These are phyloP conservation scores for Phytophthora colocasiae DNA, from an alignment of 352 stramenopile species.

Conservation along the genomic window DNA sequence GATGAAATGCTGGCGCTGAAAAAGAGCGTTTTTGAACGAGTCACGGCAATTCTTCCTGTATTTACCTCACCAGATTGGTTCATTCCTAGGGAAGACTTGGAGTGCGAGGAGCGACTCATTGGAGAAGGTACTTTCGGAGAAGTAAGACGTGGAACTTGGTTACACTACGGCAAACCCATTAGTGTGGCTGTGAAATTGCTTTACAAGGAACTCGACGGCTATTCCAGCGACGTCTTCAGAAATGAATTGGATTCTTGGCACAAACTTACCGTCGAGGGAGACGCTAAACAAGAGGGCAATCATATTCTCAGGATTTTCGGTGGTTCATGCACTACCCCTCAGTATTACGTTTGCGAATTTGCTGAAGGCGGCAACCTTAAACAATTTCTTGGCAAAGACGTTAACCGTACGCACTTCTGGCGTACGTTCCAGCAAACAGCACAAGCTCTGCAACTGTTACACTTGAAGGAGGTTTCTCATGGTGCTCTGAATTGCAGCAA, in stretches of 20 bases:
- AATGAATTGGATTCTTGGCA: conserved; percentile 38
- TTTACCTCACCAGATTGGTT: conserved; percentile 25
- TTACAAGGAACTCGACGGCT: conserved; percentile 10
- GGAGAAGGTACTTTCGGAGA: conserved; percentile 20
- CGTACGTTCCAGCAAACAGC: conserved; percentile 6
- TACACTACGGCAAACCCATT: conserved; percentile 13
- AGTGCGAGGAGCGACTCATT: conserved; percentile 21
- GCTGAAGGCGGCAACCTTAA: conserved; percentile 7
- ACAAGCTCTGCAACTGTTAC: conserved; percentile 7
- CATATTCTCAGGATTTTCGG: conserved; percentile 46
- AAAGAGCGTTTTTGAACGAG: conserved; percentile 1
- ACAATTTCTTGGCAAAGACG: conserved; percentile 5
- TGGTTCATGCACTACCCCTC: conserved; percentile 28
- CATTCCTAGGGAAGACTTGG: conserved; percentile 29
- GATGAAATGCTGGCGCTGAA: conserved; percentile 18
- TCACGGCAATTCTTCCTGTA: conserved; percentile 5
- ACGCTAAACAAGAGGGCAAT: conserved; percentile 6
- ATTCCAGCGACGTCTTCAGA: conserved; percentile 14
- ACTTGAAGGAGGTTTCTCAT: conserved; percentile 1
- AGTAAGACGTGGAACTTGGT: conserved; percentile 18
- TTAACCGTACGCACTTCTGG: conserved; percentile 4
- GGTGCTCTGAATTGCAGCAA: conserved; percentile 36
- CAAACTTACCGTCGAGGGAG: neutral
- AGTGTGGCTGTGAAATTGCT: conserved; percentile 41
- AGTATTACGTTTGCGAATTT: conserved; percentile 26